Base-by-base conservation (phyloP, 768 basidiomycete species). In the Naematelia aurantialba region DNA sequence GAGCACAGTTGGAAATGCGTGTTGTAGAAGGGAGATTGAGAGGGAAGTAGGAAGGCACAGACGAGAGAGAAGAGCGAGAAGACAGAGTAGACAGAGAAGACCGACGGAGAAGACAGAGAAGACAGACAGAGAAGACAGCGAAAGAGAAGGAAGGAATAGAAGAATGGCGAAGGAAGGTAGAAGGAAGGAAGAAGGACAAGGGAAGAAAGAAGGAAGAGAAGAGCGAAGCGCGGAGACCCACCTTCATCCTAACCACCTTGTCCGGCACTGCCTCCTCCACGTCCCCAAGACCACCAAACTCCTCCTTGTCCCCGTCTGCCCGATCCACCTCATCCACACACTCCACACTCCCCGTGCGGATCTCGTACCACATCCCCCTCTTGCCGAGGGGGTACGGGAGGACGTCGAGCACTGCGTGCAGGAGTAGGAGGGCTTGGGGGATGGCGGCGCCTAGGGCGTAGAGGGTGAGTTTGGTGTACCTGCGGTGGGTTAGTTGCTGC, bases 401-500 rank as follows among this genome's bases (percentile, higher is more conserved):
- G 26, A 76, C 65, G 48, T 77, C 72, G n/a, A 76, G 55, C 4
- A 78, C 49, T 4, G 77, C 65, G 56, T 77, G 69, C 10, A 78
- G 61, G 3, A 78, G 65, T 1, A 72, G 58, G 12, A 78, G 49
- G 11, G 68, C 60, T 49, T 77, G 77, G 1, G 77, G 77, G 11
- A 78, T 77, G 1, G 77, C 74, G 0, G 76, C 73, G 2, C 66
- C 62, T 21, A 78, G 47, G 1, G 76, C 74, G 49, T 77, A 74
- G 1, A 78, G 53, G 24, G 67, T 67, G 4, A 78, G 55, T 10
- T 56, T 58, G 12, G 65, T 65, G 27, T 70, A 68, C 5, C 75
- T 74, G 30, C 21, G n/a, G 22, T 5, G 14, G 10, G 29, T 46
- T 49, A 59, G 50, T 31, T 5, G 24, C n/a, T 31, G 2, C 27